Evolutionary conservation across 2,329 filamentous ascomycete species (phyloP), one percentile per base, ranked within the genome.

Genomic region (Dothideomycetidae sp.): DNA sequence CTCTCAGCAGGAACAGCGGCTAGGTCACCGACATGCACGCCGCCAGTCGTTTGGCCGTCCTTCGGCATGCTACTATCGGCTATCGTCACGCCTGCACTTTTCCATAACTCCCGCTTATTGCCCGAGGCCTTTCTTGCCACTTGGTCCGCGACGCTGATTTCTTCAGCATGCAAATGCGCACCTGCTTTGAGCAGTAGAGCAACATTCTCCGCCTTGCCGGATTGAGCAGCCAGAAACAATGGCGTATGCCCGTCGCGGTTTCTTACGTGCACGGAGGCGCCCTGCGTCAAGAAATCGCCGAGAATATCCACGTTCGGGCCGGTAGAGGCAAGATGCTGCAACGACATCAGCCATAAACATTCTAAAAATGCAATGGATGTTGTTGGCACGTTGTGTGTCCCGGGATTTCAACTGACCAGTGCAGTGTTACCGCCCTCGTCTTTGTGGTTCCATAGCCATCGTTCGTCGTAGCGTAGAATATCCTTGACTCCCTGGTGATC

Each of bases 351-450:
- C 16, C n/a, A 18, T 3, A 15, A 5, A 10, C 15, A 11, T 17
- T 10, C 11, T 10, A 5, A 12, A 3, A n/a, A 5, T 3, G 13
- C 33, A 31, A 9, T n/a, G n/a, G n/a, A n/a, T n/a, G n/a, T n/a
- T n/a, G n/a, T n/a, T n/a, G n/a, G n/a, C n/a, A n/a, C n/a, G n/a
- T n/a, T n/a, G n/a, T n/a, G n/a, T n/a, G 29, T 15, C 5, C 12
- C 13, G 29, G 13, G 7, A 7, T 9, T n/a, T 12, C 14, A 15
- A 61, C 60, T 58, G 53, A 63, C 61, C 48, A 64, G 48, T 28
- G 61, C 61, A 26, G 82, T 88, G 59, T 88, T 90, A 32, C 82
- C 81, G 13, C 79, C 80, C 53, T 88, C 88, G 59, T 90, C 82
- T 18, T 73, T 71, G 44, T 77, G 75, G 51, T 81, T 81, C 31